Conservation (phyloP, 2,329 filamentous ascomycete genomes). For the Beauveria brongniartii region DNA sequence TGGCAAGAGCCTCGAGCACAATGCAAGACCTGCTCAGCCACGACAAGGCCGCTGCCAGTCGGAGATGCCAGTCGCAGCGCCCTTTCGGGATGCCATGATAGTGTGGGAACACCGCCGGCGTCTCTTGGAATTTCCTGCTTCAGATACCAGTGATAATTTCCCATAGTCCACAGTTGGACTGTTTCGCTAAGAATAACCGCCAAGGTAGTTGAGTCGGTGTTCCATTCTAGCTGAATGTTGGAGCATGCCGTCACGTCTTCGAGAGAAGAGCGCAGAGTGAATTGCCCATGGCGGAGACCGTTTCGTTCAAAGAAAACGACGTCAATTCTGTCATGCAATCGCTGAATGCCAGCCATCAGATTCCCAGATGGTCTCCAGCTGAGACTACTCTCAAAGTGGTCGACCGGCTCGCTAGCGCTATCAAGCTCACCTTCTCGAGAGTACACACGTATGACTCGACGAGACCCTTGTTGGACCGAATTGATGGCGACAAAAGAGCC, state of each 20-base stretch:
- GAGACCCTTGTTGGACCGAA: slow-evolving; percentile 56
- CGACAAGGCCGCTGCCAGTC: slow-evolving; percentile 41
- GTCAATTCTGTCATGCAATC: slow-evolving; percentile 59
- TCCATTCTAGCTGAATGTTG: slow-evolving; percentile 70
- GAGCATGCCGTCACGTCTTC: slow-evolving; percentile 46
- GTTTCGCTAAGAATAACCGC: slow-evolving; percentile 68
- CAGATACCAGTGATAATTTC: slow-evolving; percentile 96
- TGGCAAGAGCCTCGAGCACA: slow-evolving; percentile 60
- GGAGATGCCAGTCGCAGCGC: slow-evolving; percentile 58
- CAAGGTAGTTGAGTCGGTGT: slow-evolving; percentile 82
- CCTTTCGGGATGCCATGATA: slow-evolving; percentile 84
- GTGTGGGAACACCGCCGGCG: slow-evolving; percentile 19
- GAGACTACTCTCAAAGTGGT: slow-evolving; percentile 76
- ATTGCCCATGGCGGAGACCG: slow-evolving; percentile 92
- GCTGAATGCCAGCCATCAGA: slow-evolving; percentile 77
- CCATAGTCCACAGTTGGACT: slow-evolving; percentile 92
- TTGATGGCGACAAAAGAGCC: slow-evolving; percentile 87
- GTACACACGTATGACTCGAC: slow-evolving; percentile 82
- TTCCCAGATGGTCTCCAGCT: slow-evolving; percentile 93
- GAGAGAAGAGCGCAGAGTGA: slow-evolving; percentile 63
- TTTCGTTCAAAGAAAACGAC: slow-evolving; percentile 96
- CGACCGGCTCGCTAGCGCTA: slow-evolving; percentile 89
- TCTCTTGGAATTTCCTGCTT: slow-evolving; percentile 71
- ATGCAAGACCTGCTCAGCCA: slow-evolving; percentile 60
- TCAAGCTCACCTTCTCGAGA: slow-evolving; percentile 85